These are phyloP conservation scores for Pleurotus tuber-regium DNA, from an alignment of 768 basidiomycete species.

Conservation along the genomic window DNA sequence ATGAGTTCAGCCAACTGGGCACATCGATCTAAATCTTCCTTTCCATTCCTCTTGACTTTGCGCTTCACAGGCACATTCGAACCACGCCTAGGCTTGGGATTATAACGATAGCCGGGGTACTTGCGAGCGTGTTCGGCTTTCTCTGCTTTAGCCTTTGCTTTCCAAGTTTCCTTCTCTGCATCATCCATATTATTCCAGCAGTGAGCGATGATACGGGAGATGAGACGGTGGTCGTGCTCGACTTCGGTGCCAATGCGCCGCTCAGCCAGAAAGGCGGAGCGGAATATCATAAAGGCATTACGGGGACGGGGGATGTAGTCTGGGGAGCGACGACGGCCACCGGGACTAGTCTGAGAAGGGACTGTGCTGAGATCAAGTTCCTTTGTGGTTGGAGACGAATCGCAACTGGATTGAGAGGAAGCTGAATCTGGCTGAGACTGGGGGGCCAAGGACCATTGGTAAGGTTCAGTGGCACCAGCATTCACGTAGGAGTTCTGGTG, in stretches of 20 bases:
- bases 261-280: not conserved
- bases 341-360: too few species aligned
- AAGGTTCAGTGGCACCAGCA: too few species aligned
- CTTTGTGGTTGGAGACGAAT: too few species aligned
- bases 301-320: slow-evolving; percentile 11
- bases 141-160: slow-evolving; percentile 1
- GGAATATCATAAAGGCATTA: slow-evolving; percentile 11
- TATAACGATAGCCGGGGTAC: slow-evolving; percentile 10
- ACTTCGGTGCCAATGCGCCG: not conserved
- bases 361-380: too few species aligned
- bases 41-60: slow-evolving; percentile 52
- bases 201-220: slow-evolving; percentile 8
- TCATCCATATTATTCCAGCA: slow-evolving; percentile 5
- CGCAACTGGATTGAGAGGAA: not conserved
- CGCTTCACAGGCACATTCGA: slow-evolving; percentile 45
- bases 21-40: slow-evolving; percentile 45
- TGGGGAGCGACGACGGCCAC: slow-evolving; percentile 2
- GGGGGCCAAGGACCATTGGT: not conserved
- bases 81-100: slow-evolving; percentile 26
- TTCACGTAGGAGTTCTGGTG: too few species aligned
- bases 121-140: not conserved
- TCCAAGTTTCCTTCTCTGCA: slow-evolving; percentile 2
- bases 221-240: slow-evolving; percentile 7
- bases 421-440: not conserved
- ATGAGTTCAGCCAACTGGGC: slow-evolving; percentile 49